Conservation (phyloP, 805 yeast genomes). For the Candida ovalis region DNA sequence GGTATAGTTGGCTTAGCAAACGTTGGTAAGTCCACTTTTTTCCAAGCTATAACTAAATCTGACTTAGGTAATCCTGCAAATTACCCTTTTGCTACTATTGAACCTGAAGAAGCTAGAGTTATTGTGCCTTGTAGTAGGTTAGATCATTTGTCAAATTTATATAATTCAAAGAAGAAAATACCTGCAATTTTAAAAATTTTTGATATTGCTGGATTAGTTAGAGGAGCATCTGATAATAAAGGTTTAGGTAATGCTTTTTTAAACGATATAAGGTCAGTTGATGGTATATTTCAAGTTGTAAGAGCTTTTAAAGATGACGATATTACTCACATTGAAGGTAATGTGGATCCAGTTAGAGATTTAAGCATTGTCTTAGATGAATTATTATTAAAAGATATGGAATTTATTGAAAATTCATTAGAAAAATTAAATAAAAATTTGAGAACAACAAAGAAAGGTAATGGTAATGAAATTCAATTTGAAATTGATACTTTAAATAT, state of each 20-base stretch:
- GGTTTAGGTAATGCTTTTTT: conserved; percentile 75
- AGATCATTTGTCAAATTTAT: conserved; percentile 43
- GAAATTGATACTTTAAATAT: conserved; percentile 75
- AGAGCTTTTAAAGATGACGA: conserved; percentile 62
- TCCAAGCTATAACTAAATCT: conserved; percentile 58
- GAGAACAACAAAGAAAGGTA: conserved; percentile 69
- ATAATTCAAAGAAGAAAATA: conserved; percentile 45
- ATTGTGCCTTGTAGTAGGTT: conserved; percentile 49
- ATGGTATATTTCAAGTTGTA: conserved; percentile 67
- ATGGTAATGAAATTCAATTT: conserved; percentile 67
- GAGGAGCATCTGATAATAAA: conserved; percentile 61
- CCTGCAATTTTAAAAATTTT: conserved; percentile 56
- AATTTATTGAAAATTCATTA: conserved; percentile 62
- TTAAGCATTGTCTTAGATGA: conserved; percentile 62
- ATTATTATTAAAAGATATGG: conserved; percentile 62
- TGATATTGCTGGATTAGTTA: conserved; percentile 69
- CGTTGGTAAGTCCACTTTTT: conserved; percentile 58
- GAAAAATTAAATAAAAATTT: conserved; percentile 63
- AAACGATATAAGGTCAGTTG: conserved; percentile 66
- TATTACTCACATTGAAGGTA: conserved; percentile 62
- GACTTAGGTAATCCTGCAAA: conserved; percentile 64
- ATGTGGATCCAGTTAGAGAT: conserved; percentile 62
- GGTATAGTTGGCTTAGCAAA: conserved; percentile 64
- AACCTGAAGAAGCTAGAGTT: conserved; percentile 63
- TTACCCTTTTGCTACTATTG: conserved; percentile 74